phyloP scores from a whole-genome alignment of 139 green algal genomes.

The Chlamydomonas sp. region DNA sequence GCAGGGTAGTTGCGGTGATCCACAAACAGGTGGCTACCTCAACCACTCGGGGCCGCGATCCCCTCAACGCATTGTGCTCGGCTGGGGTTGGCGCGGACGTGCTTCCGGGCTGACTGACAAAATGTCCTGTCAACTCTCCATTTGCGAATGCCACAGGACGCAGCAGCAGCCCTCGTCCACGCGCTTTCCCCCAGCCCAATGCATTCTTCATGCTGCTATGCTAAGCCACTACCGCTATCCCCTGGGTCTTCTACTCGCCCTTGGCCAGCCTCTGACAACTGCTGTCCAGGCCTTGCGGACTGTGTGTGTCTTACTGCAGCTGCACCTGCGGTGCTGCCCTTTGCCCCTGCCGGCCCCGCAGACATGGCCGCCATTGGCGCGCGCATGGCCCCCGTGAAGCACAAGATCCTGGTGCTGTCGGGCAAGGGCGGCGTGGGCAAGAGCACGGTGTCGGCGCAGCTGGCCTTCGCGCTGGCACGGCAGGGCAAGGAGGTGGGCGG shows the following conservation, averaged over 20 bases:
- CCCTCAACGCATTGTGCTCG: too few species aligned
- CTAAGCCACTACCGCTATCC: too few species aligned
- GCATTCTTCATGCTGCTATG: too few species aligned
- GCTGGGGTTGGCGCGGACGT: too few species aligned
- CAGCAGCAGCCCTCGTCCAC: too few species aligned
- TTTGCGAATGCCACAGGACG: too few species aligned
- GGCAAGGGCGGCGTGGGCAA: slow-evolving; percentile 99
- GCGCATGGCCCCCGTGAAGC: slow-evolving; percentile 81
- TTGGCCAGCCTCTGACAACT: too few species aligned
- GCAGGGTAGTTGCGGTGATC: not conserved
- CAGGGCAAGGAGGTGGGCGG: slow-evolving; percentile 69
- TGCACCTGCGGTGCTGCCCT: not conserved
- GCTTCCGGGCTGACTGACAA: too few species aligned
- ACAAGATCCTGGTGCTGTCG: slow-evolving; percentile 96
- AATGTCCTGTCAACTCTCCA: too few species aligned
- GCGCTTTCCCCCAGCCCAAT: too few species aligned
- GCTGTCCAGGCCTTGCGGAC: not conserved
- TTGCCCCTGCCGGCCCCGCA: not conserved
- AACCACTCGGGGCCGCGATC: not conserved
- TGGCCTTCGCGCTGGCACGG: slow-evolving; percentile 88
- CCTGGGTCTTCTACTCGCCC: too few species aligned
- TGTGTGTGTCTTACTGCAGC: not conserved
- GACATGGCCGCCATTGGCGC: slow-evolving; percentile 83
- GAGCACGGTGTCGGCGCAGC: slow-evolving; percentile 93
- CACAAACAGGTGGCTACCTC: not conserved